Evolutionary conservation across 2,329 filamentous ascomycete genomes (phyloP).

Genomic region (Ascochyta clinopodiicola): DNA sequence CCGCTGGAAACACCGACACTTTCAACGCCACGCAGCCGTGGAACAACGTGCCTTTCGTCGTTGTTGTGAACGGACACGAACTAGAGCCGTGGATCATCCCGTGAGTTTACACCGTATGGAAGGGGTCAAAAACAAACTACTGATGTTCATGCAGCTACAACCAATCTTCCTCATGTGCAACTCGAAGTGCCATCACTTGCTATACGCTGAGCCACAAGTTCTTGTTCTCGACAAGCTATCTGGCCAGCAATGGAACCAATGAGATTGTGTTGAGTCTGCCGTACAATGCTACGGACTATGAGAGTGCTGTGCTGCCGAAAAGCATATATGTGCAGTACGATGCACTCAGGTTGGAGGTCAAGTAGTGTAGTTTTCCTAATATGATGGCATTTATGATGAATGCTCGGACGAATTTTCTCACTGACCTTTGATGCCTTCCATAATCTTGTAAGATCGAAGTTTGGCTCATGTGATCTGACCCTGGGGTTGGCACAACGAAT

Average conservation of each 20-base stretch:
- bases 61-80: slow-evolving; percentile 54
- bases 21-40: slow-evolving; percentile 34
- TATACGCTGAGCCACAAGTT: slow-evolving; percentile 27
- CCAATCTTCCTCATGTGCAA: slow-evolving; percentile 21
- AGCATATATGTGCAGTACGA: slow-evolving; percentile 70
- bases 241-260: slow-evolving; percentile 58
- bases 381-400: too few relatives aligned
- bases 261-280: slow-evolving; percentile 64
- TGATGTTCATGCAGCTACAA: neutral
- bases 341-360: slow-evolving; percentile 64
- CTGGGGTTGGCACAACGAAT: too few relatives aligned
- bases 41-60: slow-evolving; percentile 60
- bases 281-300: slow-evolving; percentile 63
- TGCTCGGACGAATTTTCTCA: too few relatives aligned
- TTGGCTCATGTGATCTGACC: too few relatives aligned
- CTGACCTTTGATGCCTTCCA: too few relatives aligned
- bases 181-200: slow-evolving; percentile 25
- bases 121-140: neutral
- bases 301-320: slow-evolving; percentile 62
- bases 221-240: slow-evolving; percentile 15
- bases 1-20: neutral
- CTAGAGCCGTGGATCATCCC: slow-evolving; percentile 61
- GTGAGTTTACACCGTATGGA: neutral
- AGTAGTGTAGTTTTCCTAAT: slow-evolving; percentile 24
- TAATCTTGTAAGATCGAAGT: too few relatives aligned